These are phyloP conservation scores for Calocera cornea DNA, from an alignment of 768 basidiomycete species.

Conservation along the genomic window DNA sequence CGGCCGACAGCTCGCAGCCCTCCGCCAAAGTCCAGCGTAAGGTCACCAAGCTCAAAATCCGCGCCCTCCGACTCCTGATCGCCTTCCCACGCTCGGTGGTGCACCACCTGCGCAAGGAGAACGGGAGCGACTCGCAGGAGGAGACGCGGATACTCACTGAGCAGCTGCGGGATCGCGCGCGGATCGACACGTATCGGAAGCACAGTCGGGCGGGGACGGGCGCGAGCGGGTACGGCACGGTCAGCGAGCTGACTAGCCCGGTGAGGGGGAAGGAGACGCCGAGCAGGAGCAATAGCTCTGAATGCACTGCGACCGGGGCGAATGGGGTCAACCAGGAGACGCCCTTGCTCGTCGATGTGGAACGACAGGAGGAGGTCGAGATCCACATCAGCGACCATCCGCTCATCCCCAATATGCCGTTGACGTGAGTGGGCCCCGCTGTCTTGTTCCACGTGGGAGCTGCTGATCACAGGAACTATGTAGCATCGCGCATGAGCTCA, in stretches of 20 bases:
- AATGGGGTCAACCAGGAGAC: background rate
- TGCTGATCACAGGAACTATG: constrained; percentile 2
- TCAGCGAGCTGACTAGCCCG: background rate
- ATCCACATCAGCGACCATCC: background rate
- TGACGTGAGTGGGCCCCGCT: constrained; percentile 46
- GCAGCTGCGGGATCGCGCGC: background rate
- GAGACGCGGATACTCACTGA: background rate
- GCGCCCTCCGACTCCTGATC: constrained; percentile 52
- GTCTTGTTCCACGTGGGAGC: constrained; percentile 5
- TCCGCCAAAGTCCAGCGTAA: background rate
- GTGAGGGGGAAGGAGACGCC: background rate
- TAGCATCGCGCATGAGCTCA: constrained; percentile 74
- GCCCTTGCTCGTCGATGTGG: background rate
- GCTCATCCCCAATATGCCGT: constrained; percentile 36
- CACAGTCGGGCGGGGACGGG: background rate
- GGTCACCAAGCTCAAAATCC: constrained; percentile 37
- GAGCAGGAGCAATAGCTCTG: background rate
- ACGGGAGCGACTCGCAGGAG: constrained; percentile 38
- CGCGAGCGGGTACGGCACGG: background rate
- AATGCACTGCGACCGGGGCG: background rate
- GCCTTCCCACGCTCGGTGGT: constrained; percentile 59
- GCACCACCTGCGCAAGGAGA: constrained; percentile 76
- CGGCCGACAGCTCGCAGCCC: background rate
- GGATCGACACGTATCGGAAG: constrained; percentile 3
- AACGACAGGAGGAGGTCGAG: background rate